phyloP scores from a whole-genome alignment of 257 asterid genomes.

The Apocynum venetum region DNA sequence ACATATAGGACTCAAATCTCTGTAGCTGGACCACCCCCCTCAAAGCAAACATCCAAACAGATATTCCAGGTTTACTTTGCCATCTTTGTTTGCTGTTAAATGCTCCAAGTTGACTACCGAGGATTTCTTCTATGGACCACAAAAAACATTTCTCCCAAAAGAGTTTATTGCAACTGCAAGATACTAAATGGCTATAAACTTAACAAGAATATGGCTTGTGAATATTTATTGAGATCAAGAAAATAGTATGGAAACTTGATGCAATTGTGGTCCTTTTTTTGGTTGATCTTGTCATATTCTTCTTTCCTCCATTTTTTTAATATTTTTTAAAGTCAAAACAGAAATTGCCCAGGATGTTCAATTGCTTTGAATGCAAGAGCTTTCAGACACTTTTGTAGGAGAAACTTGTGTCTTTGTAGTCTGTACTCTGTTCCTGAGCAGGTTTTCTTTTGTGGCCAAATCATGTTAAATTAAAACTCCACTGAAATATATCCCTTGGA shows the following conservation, averaged over 20 bases:
- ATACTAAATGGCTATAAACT: background rate
- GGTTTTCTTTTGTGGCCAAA: too few species aligned
- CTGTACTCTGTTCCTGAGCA: background rate
- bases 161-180: background rate
- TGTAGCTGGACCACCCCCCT: conserved; percentile 16
- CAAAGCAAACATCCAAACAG: background rate
- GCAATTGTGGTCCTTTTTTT: conserved; percentile 6
- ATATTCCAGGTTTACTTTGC: background rate
- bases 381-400: background rate
- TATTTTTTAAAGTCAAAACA: conserved; percentile 4
- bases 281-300: background rate
- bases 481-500: background rate
- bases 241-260: background rate
- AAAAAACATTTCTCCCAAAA: background rate
- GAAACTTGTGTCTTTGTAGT: background rate
- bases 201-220: background rate
- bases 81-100: conserved; percentile 9
- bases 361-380: background rate
- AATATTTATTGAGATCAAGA: background rate
- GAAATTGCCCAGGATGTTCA: conserved; percentile 7
- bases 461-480: background rate
- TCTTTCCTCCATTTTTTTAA: background rate
- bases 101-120: conserved; percentile 17
- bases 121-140: conserved; percentile 20
- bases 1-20: conserved; percentile 18